Conservation (phyloP, 371 early-diverging fungal species). For the Cladochytrium tenue region DNA sequence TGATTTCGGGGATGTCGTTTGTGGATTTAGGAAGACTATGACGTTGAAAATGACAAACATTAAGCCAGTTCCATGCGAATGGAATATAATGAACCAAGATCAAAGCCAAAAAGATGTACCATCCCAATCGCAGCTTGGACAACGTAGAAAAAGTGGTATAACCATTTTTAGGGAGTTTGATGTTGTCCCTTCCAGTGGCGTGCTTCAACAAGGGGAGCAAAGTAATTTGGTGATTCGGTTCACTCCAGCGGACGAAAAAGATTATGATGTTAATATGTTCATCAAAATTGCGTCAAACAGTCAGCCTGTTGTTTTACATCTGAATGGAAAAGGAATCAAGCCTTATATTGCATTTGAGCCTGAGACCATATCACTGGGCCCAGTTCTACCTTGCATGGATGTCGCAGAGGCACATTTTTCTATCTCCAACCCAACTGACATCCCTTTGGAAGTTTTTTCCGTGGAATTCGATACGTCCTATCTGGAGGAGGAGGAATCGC, state of each 20-base stretch:
- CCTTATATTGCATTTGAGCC: conserved; percentile 48
- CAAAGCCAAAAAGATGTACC: not conserved
- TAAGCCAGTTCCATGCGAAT: conserved; percentile 47
- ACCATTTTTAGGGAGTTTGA: conserved; percentile 43
- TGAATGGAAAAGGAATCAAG: conserved; percentile 40
- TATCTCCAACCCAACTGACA: conserved; percentile 45
- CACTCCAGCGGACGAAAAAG: conserved; percentile 41
- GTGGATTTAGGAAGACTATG: conserved; percentile 47
- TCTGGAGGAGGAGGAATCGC: conserved; percentile 48
- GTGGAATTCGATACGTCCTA: conserved; percentile 55
- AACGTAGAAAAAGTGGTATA: conserved; percentile 26
- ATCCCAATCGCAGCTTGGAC: too few species aligned
- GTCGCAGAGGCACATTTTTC: conserved; percentile 41
- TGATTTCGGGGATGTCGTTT: conserved; percentile 55
- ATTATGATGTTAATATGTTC: conserved; percentile 35
- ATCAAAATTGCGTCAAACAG: conserved; percentile 46
- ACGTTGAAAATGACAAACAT: conserved; percentile 42
- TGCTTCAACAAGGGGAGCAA: conserved; percentile 46
- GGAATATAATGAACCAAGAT: conserved; percentile 27
- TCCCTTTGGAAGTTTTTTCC: conserved; percentile 51
- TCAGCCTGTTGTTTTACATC: conserved; percentile 32
- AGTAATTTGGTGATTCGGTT: conserved; percentile 37
- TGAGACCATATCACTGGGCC: conserved; percentile 35
- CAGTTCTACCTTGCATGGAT: conserved; percentile 54
- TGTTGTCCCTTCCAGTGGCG: conserved; percentile 38